Evolutionary conservation across 345 rosid genomes (phyloP).

Genomic region (Citrus hindsii): DNA sequence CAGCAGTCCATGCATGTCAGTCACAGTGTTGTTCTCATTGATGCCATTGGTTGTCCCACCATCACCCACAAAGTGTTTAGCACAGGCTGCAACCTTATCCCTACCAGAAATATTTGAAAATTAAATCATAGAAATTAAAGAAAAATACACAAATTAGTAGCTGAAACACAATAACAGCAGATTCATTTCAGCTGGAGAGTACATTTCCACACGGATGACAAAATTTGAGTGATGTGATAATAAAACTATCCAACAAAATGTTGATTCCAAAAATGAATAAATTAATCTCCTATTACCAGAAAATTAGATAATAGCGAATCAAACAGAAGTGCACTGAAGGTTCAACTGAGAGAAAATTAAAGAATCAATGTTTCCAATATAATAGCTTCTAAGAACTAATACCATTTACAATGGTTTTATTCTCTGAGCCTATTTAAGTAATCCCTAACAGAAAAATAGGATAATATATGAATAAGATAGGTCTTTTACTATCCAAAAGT

Average conservation of each 20-base stretch:
- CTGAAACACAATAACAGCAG: not conserved
- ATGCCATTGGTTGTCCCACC: slow-evolving; percentile 91
- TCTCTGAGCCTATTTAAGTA: not conserved
- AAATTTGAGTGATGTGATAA: not conserved
- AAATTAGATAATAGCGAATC: not conserved
- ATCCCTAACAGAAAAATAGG: not conserved
- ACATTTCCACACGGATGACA: not conserved
- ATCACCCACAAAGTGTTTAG: slow-evolving; percentile 96
- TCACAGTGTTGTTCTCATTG: slow-evolving; percentile 76
- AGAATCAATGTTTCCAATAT: not conserved
- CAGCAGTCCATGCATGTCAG: slow-evolving; percentile 65
- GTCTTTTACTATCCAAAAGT: not conserved
- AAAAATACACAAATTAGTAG: not conserved
- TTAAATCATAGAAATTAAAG: not conserved
- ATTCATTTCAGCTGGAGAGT: not conserved
- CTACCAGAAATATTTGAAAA: slow-evolving; percentile 31
- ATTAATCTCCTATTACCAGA: not conserved
- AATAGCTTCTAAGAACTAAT: not conserved
- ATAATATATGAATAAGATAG: not conserved
- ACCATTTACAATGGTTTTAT: not conserved
- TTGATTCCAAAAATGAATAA: not conserved
- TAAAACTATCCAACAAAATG: not conserved
- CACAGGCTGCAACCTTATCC: slow-evolving; percentile 90
- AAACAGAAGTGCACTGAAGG: not conserved
- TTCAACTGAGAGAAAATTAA: not conserved